Evolutionary conservation across 768 basidiomycete genomes (phyloP).

Genomic region (Xanthoconium purpureum): DNA sequence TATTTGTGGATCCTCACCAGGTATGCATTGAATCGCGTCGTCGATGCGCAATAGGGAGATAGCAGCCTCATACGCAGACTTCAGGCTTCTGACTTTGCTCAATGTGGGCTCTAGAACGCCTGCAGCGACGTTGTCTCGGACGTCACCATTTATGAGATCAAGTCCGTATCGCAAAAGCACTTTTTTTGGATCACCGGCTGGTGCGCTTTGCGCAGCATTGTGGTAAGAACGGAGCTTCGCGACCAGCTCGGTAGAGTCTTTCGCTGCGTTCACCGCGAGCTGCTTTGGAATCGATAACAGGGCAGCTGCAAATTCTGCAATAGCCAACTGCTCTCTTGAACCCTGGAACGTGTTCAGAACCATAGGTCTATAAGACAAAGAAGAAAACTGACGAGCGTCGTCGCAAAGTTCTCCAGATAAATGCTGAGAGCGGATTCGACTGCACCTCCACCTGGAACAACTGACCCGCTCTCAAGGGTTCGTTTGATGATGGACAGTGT

Average conservation of each 20-base stretch:
- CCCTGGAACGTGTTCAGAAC: conserved; percentile 52
- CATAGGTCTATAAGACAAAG: too few species aligned
- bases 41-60: conserved; percentile 94
- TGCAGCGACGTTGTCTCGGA: conserved; percentile 90
- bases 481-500: conserved; percentile 94
- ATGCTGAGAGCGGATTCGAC: conserved; percentile 96
- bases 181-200: conserved; percentile 88
- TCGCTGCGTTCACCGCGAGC: conserved; percentile 95
- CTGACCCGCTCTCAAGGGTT: conserved; percentile 91
- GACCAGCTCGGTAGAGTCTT: conserved; percentile 96
- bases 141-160: conserved; percentile 91
- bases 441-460: conserved; percentile 96
- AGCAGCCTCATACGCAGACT: conserved; percentile 95
- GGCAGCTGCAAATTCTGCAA: conserved; percentile 96
- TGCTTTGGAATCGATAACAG: conserved; percentile 95
- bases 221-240: conserved; percentile 97
- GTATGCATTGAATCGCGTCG: conserved; percentile 89
- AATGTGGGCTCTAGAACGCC: conserved; percentile 96
- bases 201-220: conserved; percentile 92
- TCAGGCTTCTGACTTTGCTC: conserved; percentile 95
- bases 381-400: conserved; percentile 71
- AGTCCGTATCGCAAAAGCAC: conserved; percentile 88
- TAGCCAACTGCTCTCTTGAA: conserved; percentile 95
- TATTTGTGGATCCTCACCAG: conserved; percentile 51
- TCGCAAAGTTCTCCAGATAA: conserved; percentile 98